Evolutionary conservation across 257 asterid species (phyloP), one percentile per base, ranked within the genome.

Genomic region (Scutellaria minor): DNA sequence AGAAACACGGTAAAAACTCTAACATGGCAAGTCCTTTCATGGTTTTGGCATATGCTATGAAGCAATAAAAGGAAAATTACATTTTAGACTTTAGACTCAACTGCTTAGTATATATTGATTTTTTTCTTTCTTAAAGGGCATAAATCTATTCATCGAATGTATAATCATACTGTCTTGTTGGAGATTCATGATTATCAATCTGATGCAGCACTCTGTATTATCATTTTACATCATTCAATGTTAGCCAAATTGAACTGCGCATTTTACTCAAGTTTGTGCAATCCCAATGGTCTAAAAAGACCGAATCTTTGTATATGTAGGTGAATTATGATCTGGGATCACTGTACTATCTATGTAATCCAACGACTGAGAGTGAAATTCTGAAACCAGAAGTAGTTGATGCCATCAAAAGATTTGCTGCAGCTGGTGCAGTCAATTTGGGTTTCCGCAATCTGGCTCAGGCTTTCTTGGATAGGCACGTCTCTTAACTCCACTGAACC

Each of bases 311-410:
- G 35, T 44, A 37, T 65, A 73, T 75, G 74, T 73, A 93, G 98
- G 97, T 90, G 60, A 93, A 77, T 71, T 89, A 89, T 77, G 86
- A 94, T 45, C 79, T 93, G 6, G 96, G 90, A 45, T 86, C 96
- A 47, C 75, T 93, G 51, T 87, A 89, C 81, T 91, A 91, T 81
- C 88, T 93, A 6, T 89, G 94, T 80, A 81, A 77, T 76, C 84
- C 79, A 63, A 83, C 86, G 7, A 86, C 81, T 39, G 79, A 86
- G 85, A 80, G 79, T 62, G 96, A 87, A 39, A 86, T 91, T 35
- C 75, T 91, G 84, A 91, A 85, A 82, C 89, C 96, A 6, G 96
- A 91, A 79, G 84, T 91, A 39, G 82, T 89, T 73, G 96, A 89
- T 44, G 90, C 84, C 39, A 78, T 93, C 59, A 78, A 82, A 71